Conservation (phyloP, 768 basidiomycete species). For the Tylopilus rubrobrunneus region DNA sequence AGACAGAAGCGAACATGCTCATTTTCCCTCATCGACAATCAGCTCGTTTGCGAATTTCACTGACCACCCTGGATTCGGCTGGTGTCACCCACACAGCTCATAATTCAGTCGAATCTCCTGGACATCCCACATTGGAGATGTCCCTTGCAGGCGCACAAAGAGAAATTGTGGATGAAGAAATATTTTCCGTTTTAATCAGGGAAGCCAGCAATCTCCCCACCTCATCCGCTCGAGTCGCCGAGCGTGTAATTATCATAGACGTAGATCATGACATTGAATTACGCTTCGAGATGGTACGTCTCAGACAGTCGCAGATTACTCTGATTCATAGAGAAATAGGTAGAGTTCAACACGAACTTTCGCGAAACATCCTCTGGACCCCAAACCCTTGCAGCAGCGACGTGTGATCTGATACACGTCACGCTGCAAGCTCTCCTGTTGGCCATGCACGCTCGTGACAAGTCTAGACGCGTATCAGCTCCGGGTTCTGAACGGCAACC, state of each 20-base stretch:
- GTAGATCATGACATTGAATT: conserved; percentile 69
- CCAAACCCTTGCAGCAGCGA: conserved; percentile 26
- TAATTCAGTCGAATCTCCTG: conserved; percentile 34
- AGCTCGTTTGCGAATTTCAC: conserved; percentile 58
- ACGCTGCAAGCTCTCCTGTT: conserved; percentile 62
- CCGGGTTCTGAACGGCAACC: conserved; percentile 28
- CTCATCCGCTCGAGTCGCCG: conserved; percentile 73
- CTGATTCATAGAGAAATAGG: conserved; percentile 24
- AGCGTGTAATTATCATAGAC: conserved; percentile 71
- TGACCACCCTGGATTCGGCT: conserved; percentile 35
- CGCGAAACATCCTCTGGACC: conserved; percentile 8
- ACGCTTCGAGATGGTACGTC: conserved; percentile 66
- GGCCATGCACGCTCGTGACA: conserved; percentile 51
- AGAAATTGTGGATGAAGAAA: conserved; percentile 77
- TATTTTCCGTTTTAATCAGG: conserved; percentile 67
- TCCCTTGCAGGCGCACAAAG: conserved; percentile 57
- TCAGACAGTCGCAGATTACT: not conserved
- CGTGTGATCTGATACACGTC: conserved; percentile 68
- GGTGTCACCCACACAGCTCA: conserved; percentile 33
- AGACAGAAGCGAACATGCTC: conserved; percentile 40
- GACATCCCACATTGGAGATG: conserved; percentile 42
- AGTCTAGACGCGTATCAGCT: conserved; percentile 36
- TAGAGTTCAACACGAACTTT: conserved; percentile 28
- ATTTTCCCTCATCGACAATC: conserved; percentile 64
- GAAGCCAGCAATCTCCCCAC: conserved; percentile 78